A percentile compares a stretch with the other conserved stretches of the same genome.
These are phyloP conservation scores for Solanum virginianum DNA, from an alignment of 257 asterid species.

Conservation along the genomic window DNA sequence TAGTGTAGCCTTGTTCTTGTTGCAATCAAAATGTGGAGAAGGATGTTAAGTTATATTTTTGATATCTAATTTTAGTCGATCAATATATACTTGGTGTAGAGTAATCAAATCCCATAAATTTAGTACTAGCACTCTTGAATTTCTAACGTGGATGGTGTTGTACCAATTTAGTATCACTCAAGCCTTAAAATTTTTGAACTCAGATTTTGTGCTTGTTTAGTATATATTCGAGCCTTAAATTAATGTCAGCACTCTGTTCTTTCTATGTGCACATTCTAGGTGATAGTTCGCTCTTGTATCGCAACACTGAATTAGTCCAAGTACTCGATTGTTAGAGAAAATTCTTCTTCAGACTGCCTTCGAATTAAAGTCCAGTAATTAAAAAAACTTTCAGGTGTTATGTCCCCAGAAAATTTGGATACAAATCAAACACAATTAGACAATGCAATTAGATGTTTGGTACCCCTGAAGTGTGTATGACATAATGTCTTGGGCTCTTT, in stretches of 20 bases:
- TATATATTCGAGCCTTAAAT: too few relatives aligned
- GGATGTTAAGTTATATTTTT: background rate
- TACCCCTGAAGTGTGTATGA: background rate
- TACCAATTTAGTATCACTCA: background rate
- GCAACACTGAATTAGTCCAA: background rate
- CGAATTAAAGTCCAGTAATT: background rate
- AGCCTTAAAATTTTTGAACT: background rate
- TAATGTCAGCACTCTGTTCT: too few relatives aligned
- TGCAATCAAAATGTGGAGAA: background rate
- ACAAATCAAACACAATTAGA: background rate
- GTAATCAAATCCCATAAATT: background rate
- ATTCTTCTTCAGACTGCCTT: too few relatives aligned
- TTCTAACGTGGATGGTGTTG: background rate
- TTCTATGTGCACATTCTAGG: background rate
- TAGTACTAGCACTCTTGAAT: background rate
- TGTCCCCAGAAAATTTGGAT: background rate
- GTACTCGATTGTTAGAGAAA: background rate
- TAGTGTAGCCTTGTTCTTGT: background rate
- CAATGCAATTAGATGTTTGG: background rate
- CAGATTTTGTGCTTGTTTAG: background rate
- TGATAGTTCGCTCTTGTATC: background rate
- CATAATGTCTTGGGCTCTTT: background rate
- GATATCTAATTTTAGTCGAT: background rate
- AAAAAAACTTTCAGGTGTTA: background rate
- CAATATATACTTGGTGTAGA: background rate